These are phyloP conservation scores for Rhexocercosporidium sp. DNA, from an alignment of 2,329 filamentous ascomycete genomes.

Conservation along the genomic window DNA sequence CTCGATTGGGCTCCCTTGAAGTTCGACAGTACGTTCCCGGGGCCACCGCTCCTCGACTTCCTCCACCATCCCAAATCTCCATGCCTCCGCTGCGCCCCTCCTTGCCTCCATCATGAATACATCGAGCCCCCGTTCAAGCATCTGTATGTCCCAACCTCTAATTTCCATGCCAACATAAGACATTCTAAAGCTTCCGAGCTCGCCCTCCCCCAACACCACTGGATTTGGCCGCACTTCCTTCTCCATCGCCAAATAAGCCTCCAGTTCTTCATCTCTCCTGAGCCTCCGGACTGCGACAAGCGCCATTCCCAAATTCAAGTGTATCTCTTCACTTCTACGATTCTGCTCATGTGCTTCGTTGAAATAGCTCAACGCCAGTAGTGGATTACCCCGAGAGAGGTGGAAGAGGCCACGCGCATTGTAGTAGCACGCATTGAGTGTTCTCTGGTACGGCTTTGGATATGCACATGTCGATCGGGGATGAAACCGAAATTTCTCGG, in stretches of 20 bases:
- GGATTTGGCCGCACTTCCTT: neutral
- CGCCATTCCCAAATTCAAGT: neutral
- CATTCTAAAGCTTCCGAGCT: neutral
- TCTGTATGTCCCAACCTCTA: neutral
- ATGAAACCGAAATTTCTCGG: neutral
- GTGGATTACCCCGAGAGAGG: neutral
- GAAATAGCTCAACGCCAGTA: conserved; percentile 7
- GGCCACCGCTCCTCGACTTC: neutral
- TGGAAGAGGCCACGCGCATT: conserved; percentile 6
- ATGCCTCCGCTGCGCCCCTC: neutral
- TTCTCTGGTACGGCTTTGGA: neutral
- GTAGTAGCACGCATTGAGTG: conserved; percentile 13
- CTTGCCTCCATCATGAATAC: neutral
- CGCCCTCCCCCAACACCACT: neutral
- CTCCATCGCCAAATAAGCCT: neutral
- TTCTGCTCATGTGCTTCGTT: conserved; percentile 12
- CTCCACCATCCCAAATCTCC: neutral
- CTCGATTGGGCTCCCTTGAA: neutral
- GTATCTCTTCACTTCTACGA: neutral
- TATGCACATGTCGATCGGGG: neutral
- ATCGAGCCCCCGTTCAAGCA: neutral
- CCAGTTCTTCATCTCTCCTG: neutral
- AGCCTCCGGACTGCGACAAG: neutral
- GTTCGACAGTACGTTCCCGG: neutral
- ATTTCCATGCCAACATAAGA: conserved; percentile 1